These are phyloP conservation scores for Onygenales sp. DNA, from an alignment of 2,329 filamentous ascomycete genomes.

Conservation along the genomic window DNA sequence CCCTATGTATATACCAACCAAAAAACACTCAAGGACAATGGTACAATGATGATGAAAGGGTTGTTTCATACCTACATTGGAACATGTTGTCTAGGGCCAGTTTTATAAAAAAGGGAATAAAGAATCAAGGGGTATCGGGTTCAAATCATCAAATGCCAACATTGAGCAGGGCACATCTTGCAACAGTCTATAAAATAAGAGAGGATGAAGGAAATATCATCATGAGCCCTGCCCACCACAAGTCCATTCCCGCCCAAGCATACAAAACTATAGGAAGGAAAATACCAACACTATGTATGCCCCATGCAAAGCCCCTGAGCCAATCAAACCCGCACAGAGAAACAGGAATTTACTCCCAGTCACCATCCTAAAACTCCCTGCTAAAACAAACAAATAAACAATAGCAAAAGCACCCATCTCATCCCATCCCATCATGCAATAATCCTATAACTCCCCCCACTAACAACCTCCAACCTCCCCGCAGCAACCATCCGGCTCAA, in stretches of 20 bases:
- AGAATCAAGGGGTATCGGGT: not conserved
- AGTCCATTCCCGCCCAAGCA: too few species aligned
- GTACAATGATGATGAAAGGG: too few species aligned
- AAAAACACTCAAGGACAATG: too few species aligned
- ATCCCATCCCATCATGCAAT: constrained; percentile 1
- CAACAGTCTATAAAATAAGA: not conserved
- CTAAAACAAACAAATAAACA: not conserved
- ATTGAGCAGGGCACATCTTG: not conserved
- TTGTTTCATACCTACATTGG: too few species aligned
- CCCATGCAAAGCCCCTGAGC: too few species aligned
- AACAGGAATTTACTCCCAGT: too few species aligned
- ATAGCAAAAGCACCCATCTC: not conserved
- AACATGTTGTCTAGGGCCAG: too few species aligned
- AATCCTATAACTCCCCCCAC: constrained; percentile 59
- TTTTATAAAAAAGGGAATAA: not conserved
- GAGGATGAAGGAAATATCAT: not conserved
- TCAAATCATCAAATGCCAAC: not conserved
- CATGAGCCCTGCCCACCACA: too few species aligned
- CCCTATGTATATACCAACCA: too few species aligned
- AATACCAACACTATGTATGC: too few species aligned
- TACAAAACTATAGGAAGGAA: too few species aligned
- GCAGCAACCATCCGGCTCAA: constrained; percentile 66
- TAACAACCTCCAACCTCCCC: constrained; percentile 56
- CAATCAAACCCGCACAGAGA: too few species aligned
- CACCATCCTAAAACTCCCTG: not conserved